Evolutionary conservation across 345 rosid genomes (phyloP).

Genomic region (Arabidopsis thaliana): TAIR10.1 NC_003071.7:17617001-17617500

Average conservation of each 20-base stretch:
- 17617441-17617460: constrained; percentile 83
- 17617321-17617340: constrained; percentile 70
- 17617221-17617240: constrained; percentile 84
- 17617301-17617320: constrained; percentile 67
- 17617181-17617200: constrained; percentile 73
- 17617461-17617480: constrained; percentile 73
- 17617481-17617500: constrained; percentile 83
- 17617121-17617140: constrained; percentile 78
- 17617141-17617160: constrained; percentile 71
- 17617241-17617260: constrained; percentile 78
- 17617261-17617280: constrained; percentile 86
- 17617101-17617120: constrained; percentile 68
- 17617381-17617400: constrained; percentile 27
- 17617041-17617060: constrained; percentile 76
- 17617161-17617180: constrained; percentile 85
- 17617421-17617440: constrained; percentile 72
- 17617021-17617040: constrained; percentile 88
- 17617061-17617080: constrained; percentile 81
- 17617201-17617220: constrained; percentile 60
- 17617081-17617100: constrained; percentile 73
- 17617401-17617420: constrained; percentile 43
- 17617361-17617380: constrained; percentile 65
- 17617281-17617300: constrained; percentile 68
- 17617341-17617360: constrained; percentile 68
- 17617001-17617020: constrained; percentile 78